Percentiles rank a stretch among this genome's conserved stretches.
These are phyloP conservation scores for Medicago lupulina DNA, from an alignment of 306 rosid genomes.

Conservation along the genomic window DNA sequence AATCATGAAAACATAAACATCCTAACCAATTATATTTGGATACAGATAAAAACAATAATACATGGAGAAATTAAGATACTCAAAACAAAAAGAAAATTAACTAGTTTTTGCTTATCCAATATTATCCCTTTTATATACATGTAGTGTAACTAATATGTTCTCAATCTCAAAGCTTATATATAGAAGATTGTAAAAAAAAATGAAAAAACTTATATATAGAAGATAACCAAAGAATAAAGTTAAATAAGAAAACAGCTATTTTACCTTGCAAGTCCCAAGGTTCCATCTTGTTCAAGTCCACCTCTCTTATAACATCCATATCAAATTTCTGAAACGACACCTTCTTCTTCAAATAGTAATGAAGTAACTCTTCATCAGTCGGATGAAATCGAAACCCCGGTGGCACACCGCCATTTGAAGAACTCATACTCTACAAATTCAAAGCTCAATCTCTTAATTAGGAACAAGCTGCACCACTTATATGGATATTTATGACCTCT, in stretches of 20 bases:
- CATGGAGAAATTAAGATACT: background rate
- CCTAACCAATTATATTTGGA: background rate
- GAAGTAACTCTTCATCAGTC: conserved; percentile 90
- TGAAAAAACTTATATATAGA: background rate
- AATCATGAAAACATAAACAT: background rate
- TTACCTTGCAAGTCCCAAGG: conserved; percentile 99
- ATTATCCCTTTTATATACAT: background rate
- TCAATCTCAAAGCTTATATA: background rate
- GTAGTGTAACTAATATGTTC: background rate
- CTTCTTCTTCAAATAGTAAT: conserved; percentile 91
- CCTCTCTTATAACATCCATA: conserved; percentile 95
- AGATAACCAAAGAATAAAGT: background rate
- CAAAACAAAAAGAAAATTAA: background rate
- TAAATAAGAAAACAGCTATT: background rate
- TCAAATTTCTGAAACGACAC: conserved; percentile 86
- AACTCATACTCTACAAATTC: conserved; percentile 53
- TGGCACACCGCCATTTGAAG: conserved; percentile 90
- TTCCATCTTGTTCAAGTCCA: conserved; percentile 96
- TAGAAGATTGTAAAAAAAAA: background rate
- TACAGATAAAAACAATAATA: too few species aligned
- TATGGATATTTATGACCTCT: background rate
- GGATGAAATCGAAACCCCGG: conserved; percentile 98
- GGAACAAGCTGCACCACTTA: conserved; percentile 4
- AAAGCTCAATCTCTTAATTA: conserved; percentile 15
- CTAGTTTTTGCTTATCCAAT: background rate